These are phyloP conservation scores for Rhodotorula diobovata DNA, from an alignment of 768 basidiomycete genomes.

Conservation along the genomic window DNA sequence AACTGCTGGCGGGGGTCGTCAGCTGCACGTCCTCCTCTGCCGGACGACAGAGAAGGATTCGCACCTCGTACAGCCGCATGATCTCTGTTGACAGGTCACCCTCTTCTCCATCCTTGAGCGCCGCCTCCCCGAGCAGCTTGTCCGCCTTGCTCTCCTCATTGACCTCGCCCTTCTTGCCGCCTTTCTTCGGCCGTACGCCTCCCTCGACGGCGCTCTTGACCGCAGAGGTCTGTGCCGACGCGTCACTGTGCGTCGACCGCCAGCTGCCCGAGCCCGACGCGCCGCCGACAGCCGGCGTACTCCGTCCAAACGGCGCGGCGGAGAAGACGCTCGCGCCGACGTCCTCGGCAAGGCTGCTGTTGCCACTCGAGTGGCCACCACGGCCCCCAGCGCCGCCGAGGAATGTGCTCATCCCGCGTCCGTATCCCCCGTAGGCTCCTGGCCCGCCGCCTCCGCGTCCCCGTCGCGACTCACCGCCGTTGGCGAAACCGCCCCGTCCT, in stretches of 20 bases:
- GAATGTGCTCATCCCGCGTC: background rate
- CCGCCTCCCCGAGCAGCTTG: background rate
- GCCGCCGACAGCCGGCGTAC: background rate
- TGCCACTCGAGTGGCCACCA: background rate
- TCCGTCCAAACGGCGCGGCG: background rate
- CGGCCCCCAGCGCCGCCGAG: background rate
- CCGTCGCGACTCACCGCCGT: background rate
- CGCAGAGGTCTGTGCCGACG: background rate
- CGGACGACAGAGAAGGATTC: background rate
- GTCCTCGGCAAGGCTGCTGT: background rate
- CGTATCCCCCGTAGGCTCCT: background rate
- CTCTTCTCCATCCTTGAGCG: slow-evolving; percentile 13
- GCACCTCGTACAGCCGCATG: slow-evolving; percentile 27
- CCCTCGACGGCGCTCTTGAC: background rate
- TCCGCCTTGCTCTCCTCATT: slow-evolving; percentile 1
- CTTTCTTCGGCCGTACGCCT: background rate
- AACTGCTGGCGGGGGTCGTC: background rate
- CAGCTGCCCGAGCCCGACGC: background rate
- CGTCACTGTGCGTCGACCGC: background rate
- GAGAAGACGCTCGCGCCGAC: background rate
- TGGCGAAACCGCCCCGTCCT: background rate
- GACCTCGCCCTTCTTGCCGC: slow-evolving; percentile 1
- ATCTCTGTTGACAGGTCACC: slow-evolving; percentile 14
- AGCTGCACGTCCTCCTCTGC: background rate
- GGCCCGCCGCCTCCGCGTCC: background rate